Evolutionary conservation across 768 basidiomycete genomes (phyloP), one percentile per base, ranked within the genome.

Genomic region (Pholiota molesta): DNA sequence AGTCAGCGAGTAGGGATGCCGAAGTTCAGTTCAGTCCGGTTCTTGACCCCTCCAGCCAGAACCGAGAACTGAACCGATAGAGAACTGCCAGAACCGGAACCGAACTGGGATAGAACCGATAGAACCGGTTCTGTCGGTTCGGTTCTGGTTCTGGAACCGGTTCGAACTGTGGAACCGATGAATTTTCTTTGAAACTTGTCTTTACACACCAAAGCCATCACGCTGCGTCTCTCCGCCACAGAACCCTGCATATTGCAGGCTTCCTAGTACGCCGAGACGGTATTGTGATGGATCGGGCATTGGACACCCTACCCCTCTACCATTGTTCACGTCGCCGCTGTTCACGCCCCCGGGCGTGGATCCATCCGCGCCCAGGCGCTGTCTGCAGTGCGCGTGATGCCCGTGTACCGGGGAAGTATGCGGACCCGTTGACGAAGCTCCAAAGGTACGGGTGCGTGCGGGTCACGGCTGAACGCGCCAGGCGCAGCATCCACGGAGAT

Each of bases 361-460:
- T n/a, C n/a, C n/a, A n/a, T n/a, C n/a, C n/a, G 78, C 0, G 76
- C 75, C 86, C 86, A 88, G 7, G 80, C 80, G 0, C 85, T 80
- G 39, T 85, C 63, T 86, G 84, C 14, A 88, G 75, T 3, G 86
- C 85, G 14, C 85, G 81, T 69, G 9, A 82, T 77, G 39, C 84
- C 85, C 3, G 85, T 85, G 63, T 88, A 21, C 71, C 55, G n/a
- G 81, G 72, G 55, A 87, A 84, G 61, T 83, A 85, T 5, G 78
- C 65, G 10, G 82, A 82, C 0, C 84, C 82, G 49, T 84, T 83
- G 16, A 81, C 65, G 69, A 81, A 87, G 13, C 83, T 78, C n/a
- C 82, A 78, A 14, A 88, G 73, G 66, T 81, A 75, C 7, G 71
- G 66, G n/a, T n/a, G n/a, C n/a, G 54, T 74, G 70, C 19, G 78